Base-by-base conservation (phyloP, 192 early-diverging fungal species). In the Rhizophagus prolifer region DNA sequence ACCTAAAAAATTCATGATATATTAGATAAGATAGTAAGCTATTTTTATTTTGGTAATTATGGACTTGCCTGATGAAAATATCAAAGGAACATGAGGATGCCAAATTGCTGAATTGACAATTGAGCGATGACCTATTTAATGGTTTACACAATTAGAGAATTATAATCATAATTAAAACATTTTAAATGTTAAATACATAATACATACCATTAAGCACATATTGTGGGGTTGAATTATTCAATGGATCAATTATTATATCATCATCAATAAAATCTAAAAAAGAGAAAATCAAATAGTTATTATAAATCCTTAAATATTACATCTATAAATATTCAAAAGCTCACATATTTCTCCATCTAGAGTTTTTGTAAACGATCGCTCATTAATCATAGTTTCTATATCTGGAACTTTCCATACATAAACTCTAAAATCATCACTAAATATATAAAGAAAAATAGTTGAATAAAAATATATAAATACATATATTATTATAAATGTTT, bases 371-470 rank as follows among this genome's bases (percentile, higher is more conserved):
- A 62, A 13, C 25, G n/a, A 23, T 62, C 6, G n/a, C 13, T 26
- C 19, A 12, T 23, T 28, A 3, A 26, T 23, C 26, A 62, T 26
- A 26, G 26, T 23, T 13, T 62, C 26, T 26, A 28, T 12, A 26
- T 62, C 61, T 62, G 61, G 61, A 25, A 62, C 26, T 62, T 62
- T 62, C 61, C 61, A 62, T 14, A 62, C 9, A 62, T 62, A 62
- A 62, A 62, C 61, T 62, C 61, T 62, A 19, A 62, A 62, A 28
- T 62, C 61, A 62, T 62, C 61, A 62, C 61, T 62, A 62, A 28
- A 62, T 26, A 26, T 12, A 44, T 44, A 62, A 12, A 62, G 25
- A 62, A 13, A 12, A 26, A 28, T 1, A 21, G 6, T 21, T 16
- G 19, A 4, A 50, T 50, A 50, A 50, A 19, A 3, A 16, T 19